Evolutionary conservation across 2,329 filamentous ascomycete genomes (phyloP), one percentile per base, ranked within the genome.

Genomic region (Periconia sp.): DNA sequence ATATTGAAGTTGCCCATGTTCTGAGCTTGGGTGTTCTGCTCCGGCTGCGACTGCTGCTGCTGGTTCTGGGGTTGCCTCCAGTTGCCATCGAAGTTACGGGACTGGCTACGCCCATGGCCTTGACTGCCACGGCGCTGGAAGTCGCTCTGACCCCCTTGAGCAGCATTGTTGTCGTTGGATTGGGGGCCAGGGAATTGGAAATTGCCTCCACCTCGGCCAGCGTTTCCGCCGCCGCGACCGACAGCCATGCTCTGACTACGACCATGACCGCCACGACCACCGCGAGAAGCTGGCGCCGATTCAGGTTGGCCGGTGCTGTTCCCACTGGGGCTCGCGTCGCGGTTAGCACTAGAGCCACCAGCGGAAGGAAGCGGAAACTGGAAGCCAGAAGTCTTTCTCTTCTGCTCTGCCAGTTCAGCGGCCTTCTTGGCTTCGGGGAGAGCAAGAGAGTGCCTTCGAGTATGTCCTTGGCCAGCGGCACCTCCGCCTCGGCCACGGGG

Each of bases 381-480:
- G 77, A 97, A 99, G 53, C 87, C 92, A 59, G 90, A 92, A 57
- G 92, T 92, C 51, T 93, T 96, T 74, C 92, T 85, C 79, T 97
- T 97, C 81, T 96, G 93, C 77, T 99, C 94, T 46, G 94, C 94
- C 59, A 96, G 78, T 74, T 99, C 94, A 53, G 94, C 94, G 45
- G 94, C 94, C 79, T 97, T 97, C 79, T 96, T 97, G 47, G 94
- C 94, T 76, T 99, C 94, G 37, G 92, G 91, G 60, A 99, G 81
- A 59, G 92, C 94, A 60, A 99, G 82, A 18, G 94, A 99, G 77
- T 99, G 94, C 76, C 94, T 88, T 71, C 94, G 87, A 75, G 95
- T 89, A 73, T 99, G 94, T 57, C 93, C 93, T 66, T 69, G 66
- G 55, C 82, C 87, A 57, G 86, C 81, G 56, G 85, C 82, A 50